Evolutionary conservation across 768 basidiomycete genomes (phyloP).

Genomic region (Coprinellus micaceus): DNA sequence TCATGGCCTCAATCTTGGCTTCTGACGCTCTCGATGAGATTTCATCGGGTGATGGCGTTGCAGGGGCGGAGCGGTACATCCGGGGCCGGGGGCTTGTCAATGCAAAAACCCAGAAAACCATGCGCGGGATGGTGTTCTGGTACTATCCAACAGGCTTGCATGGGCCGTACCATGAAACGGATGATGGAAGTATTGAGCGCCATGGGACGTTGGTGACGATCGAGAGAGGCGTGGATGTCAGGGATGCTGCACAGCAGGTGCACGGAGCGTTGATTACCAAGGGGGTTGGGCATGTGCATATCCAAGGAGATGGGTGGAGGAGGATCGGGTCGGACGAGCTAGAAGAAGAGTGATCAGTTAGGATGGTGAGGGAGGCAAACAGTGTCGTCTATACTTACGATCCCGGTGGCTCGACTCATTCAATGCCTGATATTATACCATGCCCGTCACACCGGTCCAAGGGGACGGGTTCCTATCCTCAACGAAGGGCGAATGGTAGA

Average conservation of each 20-base stretch:
- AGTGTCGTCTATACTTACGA: no score
- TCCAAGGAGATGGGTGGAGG: constrained; percentile 1
- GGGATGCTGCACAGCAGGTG: not conserved
- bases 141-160: constrained; percentile 12
- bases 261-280: not conserved
- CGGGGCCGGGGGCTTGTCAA: constrained; percentile 7
- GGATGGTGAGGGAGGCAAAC: no score
- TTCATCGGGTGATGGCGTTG: constrained; percentile 11
- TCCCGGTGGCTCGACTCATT: no score
- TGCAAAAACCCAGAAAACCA: not conserved
- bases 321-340: no score
- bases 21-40: constrained; percentile 13
- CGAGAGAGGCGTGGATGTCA: not conserved
- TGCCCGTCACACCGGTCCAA: not conserved
- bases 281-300: constrained; percentile 11
- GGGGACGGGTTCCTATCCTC: not conserved
- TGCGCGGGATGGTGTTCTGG: constrained; percentile 9
- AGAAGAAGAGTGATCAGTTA: no score
- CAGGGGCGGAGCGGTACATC: constrained; percentile 8
- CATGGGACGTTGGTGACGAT: not conserved
- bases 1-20: constrained; percentile 14
- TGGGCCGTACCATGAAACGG: constrained; percentile 10
- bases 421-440: not conserved
- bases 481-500: not conserved
- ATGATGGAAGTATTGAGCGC: constrained; percentile 1